Evolutionary conservation across 768 basidiomycete species (phyloP), one percentile per base, ranked within the genome.

Genomic region (Lentinula edodes): DNA sequence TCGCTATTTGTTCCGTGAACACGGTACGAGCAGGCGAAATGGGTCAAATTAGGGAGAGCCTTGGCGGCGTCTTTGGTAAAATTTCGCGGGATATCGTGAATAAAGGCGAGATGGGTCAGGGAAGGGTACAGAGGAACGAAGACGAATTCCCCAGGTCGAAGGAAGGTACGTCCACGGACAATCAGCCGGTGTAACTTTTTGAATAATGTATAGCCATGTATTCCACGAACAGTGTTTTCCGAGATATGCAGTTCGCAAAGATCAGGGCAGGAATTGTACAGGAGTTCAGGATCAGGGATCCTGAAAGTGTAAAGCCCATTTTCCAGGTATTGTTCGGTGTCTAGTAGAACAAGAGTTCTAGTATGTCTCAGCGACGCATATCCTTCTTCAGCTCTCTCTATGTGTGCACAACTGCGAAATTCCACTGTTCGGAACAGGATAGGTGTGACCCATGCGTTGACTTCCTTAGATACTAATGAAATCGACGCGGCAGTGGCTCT

Each of bases 31-130:
- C 58, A 59, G 2, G 58, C 58, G 16, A 59, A 59, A 39, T 59
- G 58, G 7, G 58, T 59, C 28, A 59, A 13, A 18, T 51, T 34
- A 5, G 58, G 58, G 8, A 59, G 36, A 8, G n/a, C 16, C 13
- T 48, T 45, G 7, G 34, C 48, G 13, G 58, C 58, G 12, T 59
- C 4, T 38, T 59, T 51, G 45, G 58, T n/a, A 10, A 59, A 59
- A 59, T 36, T 48, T 20, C 58, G 43, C n/a, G 58, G 58, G 9
- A 59, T 59, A 36, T 59, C 58, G 35, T 59, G 58, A 6, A 59
- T 15, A 28, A 59, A 59, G 10, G 58, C 58, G 8, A 59, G 58
- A 36, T 59, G 58, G 34, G 58, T 59, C 10, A 59, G 48, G 35
- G 15, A 18, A 28, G 58, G 38, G 46, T 59, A 59, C 7, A 59